Base-by-base conservation (phyloP, 78 protist species). In the Creolimax fragrantissima region DNA sequence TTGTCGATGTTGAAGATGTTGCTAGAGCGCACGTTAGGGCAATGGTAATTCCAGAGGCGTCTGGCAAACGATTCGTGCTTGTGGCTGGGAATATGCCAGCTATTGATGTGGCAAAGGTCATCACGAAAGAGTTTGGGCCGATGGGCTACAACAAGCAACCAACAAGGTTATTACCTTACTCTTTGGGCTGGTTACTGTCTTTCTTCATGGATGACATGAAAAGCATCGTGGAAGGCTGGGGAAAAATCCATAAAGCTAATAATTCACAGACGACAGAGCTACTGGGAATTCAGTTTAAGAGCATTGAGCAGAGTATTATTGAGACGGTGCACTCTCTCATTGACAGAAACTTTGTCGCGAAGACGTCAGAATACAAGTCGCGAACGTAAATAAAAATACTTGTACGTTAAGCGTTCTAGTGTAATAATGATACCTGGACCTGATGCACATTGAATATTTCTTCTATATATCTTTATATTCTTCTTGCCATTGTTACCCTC, bases 1-100 rank as follows among this genome's bases (percentile, higher is more conserved):
- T 88, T 3, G 92, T 89, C 5, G 94, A 93, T 44, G 94, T 93
- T 37, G 83, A 91, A 17, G 94, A 93, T 39, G 94, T 93, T 4
- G 94, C 94, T 2, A 4, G n/a, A 37, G 94, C 92, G 2, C 94
- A 93, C 81, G 81, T 93, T 3, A n/a, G 3, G 35, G 94, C 94
- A 3, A 74, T 89, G 88, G 17, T 4, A 37, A 66, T 3, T 7
- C 35, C 45, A 36, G 44, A 35, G 4, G 90, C 90, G n/a, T 4
- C 90, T n/a, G 90, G 90, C 86, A 6, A 83, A 32, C 86, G 86
- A 32, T 24, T 35, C 7, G 86, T 83, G 86, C 7, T 83, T 36
- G 11, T 32, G 39, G 74, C 74, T 24, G 24, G 24, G 11, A 24
- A 58, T 58, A 58, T 58, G 24, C 24, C 39, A 24, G 39, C 24